Conservation (phyloP, 306 rosid genomes). For the Ceratonia siliqua region DNA sequence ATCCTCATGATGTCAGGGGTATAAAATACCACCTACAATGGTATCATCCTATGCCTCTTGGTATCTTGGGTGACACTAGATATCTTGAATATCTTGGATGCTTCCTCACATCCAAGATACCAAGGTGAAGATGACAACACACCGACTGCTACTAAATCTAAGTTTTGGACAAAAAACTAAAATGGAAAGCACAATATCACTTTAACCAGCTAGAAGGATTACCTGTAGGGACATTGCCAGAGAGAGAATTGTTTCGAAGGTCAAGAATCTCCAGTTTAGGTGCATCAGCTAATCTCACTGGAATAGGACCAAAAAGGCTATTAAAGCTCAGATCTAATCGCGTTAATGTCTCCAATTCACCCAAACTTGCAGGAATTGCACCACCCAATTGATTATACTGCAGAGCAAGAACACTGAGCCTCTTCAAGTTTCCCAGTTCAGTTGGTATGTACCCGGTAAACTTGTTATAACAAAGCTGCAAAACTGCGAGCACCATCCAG, state of each 20-base stretch:
- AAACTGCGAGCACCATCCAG: conserved; percentile 50
- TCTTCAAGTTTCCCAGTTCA: conserved; percentile 55
- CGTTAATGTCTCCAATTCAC: conserved; percentile 47
- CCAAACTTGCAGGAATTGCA: conserved; percentile 89
- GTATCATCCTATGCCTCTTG: no score
- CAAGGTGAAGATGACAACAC: no score
- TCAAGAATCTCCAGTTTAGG: conserved; percentile 61
- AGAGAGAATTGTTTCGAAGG: conserved; percentile 70
- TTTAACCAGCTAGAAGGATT: neutral
- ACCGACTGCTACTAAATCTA: no score
- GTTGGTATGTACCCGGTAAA: conserved; percentile 70
- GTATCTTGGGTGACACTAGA: no score
- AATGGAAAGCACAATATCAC: neutral
- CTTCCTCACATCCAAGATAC: no score
- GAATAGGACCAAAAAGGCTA: conserved; percentile 69
- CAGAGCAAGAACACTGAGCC: conserved; percentile 67
- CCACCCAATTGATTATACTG: conserved; percentile 67
- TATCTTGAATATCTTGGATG: no score
- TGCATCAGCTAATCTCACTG: conserved; percentile 60
- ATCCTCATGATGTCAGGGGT: no score
- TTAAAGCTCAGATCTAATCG: conserved; percentile 81
- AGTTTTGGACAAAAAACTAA: neutral
- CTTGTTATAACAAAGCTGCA: conserved; percentile 83
- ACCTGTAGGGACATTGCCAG: conserved; percentile 73
- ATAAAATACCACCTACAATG: no score